A percentile compares a stretch with the other conserved stretches of the same genome.
Conservation (phyloP, 2,329 filamentous ascomycete species). For the Colletotrichum sp. region DNA sequence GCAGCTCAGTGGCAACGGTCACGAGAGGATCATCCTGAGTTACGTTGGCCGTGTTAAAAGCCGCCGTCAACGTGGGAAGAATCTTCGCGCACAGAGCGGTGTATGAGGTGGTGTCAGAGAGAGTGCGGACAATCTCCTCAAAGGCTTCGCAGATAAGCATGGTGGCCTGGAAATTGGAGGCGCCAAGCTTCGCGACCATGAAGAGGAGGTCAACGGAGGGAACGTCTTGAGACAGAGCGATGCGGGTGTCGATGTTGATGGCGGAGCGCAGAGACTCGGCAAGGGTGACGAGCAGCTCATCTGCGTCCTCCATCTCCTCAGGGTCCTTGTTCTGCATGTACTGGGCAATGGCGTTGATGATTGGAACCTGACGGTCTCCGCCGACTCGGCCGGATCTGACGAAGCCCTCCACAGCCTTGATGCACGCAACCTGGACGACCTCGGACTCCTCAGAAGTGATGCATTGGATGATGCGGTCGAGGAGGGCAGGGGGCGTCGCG, state of each 20-base stretch:
- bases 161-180: constrained; percentile 88
- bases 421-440: constrained; percentile 89
- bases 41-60: constrained; percentile 86
- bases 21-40: constrained; percentile 86
- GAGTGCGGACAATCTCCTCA: constrained; percentile 78
- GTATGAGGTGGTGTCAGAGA: constrained; percentile 74
- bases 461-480: constrained; percentile 76
- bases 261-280: constrained; percentile 85
- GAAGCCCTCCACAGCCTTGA: constrained; percentile 80
- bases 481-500: constrained; percentile 66
- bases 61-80: constrained; percentile 83
- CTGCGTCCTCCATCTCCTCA: constrained; percentile 82
- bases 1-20: constrained; percentile 78
- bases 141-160: constrained; percentile 90
- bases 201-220: constrained; percentile 85
- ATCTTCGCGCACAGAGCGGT: constrained; percentile 83
- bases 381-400: constrained; percentile 58
- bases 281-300: constrained; percentile 89
- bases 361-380: constrained; percentile 61
- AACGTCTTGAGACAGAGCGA: constrained; percentile 74
- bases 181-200: constrained; percentile 84
- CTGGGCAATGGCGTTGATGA: constrained; percentile 68
- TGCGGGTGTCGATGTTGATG: constrained; percentile 78
- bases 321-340: constrained; percentile 84
- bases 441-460: constrained; percentile 80